Evolutionary conservation across 495 filamentous ascomycete genomes (phyloP).

Genomic region (Amniculicola lignicola): DNA sequence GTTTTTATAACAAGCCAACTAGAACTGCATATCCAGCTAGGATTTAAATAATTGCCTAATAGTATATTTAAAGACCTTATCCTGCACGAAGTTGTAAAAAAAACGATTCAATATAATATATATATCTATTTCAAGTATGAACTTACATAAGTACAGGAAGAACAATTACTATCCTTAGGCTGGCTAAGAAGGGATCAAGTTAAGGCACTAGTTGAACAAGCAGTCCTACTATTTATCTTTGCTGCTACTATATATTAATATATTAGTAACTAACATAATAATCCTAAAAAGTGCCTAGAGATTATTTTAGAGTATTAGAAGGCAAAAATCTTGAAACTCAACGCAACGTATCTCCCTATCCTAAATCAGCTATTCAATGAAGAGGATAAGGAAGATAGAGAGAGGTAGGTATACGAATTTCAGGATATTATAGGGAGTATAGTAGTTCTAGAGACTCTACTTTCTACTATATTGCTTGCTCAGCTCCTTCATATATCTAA

Average conservation of each 20-base stretch:
- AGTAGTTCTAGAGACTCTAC: constrained; percentile 35
- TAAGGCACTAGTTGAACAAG: constrained; percentile 38
- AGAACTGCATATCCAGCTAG: too few species aligned
- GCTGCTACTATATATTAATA: too few species aligned
- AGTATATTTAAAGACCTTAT: too few species aligned
- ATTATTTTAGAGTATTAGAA: constrained; percentile 23
- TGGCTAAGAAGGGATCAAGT: constrained; percentile 46
- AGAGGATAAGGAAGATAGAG: constrained; percentile 17
- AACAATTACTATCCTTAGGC: constrained; percentile 2
- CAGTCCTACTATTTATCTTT: too few species aligned
- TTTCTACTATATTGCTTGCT: constrained; percentile 37
- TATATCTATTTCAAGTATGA: constrained; percentile 36
- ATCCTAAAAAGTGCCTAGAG: constrained; percentile 23
- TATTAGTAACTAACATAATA: constrained; percentile 5
- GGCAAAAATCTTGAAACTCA: constrained; percentile 21
- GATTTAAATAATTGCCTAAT: too few species aligned
- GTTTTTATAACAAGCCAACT: too few species aligned
- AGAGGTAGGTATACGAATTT: constrained; percentile 31
- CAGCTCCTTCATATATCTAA: constrained; percentile 26
- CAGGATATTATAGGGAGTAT: constrained; percentile 39
- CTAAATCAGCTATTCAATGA: constrained; percentile 27
- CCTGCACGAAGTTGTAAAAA: too few species aligned
- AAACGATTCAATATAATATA: too few species aligned
- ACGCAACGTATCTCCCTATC: constrained; percentile 33
- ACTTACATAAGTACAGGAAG: constrained; percentile 4